phyloP scores from a whole-genome alignment of 371 early-diverging fungal genomes.

The Capillidium rhysosporum region DNA sequence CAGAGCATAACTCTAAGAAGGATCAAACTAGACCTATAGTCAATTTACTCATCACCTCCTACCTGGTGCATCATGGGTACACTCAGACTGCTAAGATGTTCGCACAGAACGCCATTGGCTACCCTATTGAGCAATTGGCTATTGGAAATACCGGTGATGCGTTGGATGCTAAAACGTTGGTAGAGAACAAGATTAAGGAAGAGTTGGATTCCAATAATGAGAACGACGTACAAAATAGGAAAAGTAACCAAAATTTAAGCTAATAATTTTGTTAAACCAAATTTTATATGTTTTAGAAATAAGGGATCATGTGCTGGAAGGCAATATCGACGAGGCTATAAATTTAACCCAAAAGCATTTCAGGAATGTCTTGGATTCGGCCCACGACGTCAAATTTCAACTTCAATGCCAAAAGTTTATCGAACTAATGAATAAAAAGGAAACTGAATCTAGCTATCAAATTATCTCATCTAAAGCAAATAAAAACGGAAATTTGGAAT shows the following conservation, averaged over 20 bases:
- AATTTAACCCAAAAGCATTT: slow-evolving; percentile 28
- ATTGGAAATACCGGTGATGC: not conserved
- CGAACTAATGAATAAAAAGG: slow-evolving; percentile 29
- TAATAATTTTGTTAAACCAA: not conserved
- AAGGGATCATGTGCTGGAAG: slow-evolving; percentile 30
- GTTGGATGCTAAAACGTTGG: not conserved
- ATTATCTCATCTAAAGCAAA: not conserved
- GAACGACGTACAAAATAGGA: slow-evolving; percentile 14
- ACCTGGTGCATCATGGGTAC: slow-evolving; percentile 61
- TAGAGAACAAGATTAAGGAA: slow-evolving; percentile 6
- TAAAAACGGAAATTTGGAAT: slow-evolving; percentile 7
- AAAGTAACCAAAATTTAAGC: slow-evolving; percentile 8
- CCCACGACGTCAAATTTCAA: slow-evolving; percentile 40
- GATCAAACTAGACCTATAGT: not conserved
- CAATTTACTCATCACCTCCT: slow-evolving; percentile 14
- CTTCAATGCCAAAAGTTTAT: slow-evolving; percentile 66
- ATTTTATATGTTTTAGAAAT: slow-evolving; percentile 23
- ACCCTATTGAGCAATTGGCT: slow-evolving; percentile 7
- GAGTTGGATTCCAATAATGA: slow-evolving; percentile 12
- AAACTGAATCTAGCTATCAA: slow-evolving; percentile 9
- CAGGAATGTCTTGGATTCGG: slow-evolving; percentile 30
- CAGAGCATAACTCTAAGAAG: not conserved
- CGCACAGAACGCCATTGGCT: slow-evolving; percentile 16
- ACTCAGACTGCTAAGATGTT: slow-evolving; percentile 42
- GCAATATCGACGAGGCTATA: slow-evolving; percentile 52